These are phyloP conservation scores for Ophiostoma fasciatum DNA, from an alignment of 2,329 filamentous ascomycete genomes.

Conservation along the genomic window DNA sequence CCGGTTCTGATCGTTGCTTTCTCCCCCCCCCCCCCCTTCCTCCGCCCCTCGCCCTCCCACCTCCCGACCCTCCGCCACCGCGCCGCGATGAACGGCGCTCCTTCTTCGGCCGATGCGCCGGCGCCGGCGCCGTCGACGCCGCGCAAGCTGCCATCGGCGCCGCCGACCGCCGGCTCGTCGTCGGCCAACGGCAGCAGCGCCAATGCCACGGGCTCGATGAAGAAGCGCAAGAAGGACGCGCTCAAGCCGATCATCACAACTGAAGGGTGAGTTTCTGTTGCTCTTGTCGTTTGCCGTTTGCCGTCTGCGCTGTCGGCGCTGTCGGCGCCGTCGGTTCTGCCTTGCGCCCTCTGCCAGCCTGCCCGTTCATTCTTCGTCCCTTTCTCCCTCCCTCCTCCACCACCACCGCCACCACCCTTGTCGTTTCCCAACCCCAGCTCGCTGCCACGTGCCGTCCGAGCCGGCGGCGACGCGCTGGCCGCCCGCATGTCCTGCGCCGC, in stretches of 20 bases:
- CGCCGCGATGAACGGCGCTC: slow-evolving; percentile 11
- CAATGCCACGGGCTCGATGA: slow-evolving; percentile 18
- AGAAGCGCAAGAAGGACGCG: slow-evolving; percentile 63
- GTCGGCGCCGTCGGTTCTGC: not conserved
- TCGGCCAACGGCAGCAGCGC: slow-evolving; percentile 1
- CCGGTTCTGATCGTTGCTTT: too few species aligned
- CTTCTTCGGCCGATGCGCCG: slow-evolving; percentile 5
- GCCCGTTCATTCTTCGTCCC: slow-evolving; percentile 2
- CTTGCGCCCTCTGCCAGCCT: slow-evolving; percentile 1
- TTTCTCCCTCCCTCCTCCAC: not conserved
- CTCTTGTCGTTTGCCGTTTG: slow-evolving; percentile 17
- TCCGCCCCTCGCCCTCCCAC: not conserved
- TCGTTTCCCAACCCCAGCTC: too few species aligned
- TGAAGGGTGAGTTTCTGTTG: slow-evolving; percentile 28
- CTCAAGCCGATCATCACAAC: slow-evolving; percentile 65
- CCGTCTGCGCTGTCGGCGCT: too few species aligned
- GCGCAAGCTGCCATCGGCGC: slow-evolving; percentile 4
- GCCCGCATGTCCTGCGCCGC: too few species aligned
- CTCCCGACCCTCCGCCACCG: not conserved
- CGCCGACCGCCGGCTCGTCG: slow-evolving; percentile 2
- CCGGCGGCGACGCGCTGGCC: too few species aligned
- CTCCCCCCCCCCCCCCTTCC: not conserved
- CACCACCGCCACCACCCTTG: too few species aligned
- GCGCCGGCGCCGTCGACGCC: slow-evolving; percentile 2
- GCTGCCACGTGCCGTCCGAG: too few species aligned